These are phyloP conservation scores for Xerocomellus chrysenteron DNA, from an alignment of 768 basidiomycete species.

Conservation along the genomic window DNA sequence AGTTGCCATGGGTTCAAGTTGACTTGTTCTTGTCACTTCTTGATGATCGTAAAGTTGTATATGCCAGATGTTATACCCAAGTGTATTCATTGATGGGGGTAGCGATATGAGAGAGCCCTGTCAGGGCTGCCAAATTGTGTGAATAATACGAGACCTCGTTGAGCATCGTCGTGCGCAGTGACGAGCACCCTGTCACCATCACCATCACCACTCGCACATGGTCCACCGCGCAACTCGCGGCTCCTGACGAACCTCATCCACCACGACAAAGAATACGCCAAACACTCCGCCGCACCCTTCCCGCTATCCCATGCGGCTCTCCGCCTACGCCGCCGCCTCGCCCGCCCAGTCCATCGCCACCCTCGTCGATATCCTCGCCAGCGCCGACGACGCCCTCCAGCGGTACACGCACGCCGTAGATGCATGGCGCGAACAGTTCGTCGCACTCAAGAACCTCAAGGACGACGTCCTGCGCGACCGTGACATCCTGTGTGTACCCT, in stretches of 20 bases:
- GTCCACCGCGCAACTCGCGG: constrained; percentile 72
- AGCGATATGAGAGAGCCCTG: no score
- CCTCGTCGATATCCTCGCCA: constrained; percentile 57
- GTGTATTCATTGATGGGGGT: no score
- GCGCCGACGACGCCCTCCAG: constrained; percentile 67
- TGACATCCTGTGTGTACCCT: constrained; percentile 69
- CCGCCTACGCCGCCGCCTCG: constrained; percentile 60
- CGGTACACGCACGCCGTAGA: constrained; percentile 62
- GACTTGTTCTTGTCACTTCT: no score
- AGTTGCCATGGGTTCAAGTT: no score
- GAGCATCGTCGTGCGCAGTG: background rate
- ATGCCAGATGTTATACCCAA: no score
- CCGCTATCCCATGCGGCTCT: constrained; percentile 61
- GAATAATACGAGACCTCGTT: background rate
- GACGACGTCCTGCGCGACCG: constrained; percentile 70
- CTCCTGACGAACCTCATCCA: constrained; percentile 65
- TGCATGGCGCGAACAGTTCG: constrained; percentile 61
- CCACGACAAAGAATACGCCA: constrained; percentile 71
- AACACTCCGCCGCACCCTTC: constrained; percentile 56
- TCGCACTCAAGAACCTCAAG: constrained; percentile 61
- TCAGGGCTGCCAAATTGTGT: background rate
- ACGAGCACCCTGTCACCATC: background rate
- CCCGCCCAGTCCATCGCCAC: constrained; percentile 26
- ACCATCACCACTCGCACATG: constrained; percentile 32
- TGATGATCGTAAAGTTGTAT: no score